Base-by-base conservation (phyloP, 495 filamentous ascomycete genomes). In the Chaetomium cochliodes region DNA sequence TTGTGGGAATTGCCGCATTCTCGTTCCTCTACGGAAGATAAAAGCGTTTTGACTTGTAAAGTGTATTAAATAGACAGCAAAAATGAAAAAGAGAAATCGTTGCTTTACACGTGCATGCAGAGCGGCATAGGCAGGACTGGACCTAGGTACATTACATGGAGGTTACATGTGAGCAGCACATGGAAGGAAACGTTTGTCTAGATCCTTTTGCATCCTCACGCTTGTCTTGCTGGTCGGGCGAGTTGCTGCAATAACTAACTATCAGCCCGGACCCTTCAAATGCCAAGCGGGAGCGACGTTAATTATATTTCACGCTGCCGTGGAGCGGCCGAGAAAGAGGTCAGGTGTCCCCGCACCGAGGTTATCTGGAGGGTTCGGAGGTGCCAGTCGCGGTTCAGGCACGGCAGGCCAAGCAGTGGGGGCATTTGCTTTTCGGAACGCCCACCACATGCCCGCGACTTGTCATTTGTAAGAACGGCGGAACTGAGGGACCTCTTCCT, bases 1-100 rank as follows among this genome's bases (percentile, higher is more conserved):
- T 23, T 41, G 33, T 18, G 33, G 44, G 54, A 15, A 54, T 28
- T 39, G 37, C 50, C 50, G 53, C 30, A 46, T 30, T 53, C 59
- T 56, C 25, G 33, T 57, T 57, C 33, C 49, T 66, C 30, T 60
- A 28, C 22, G 65, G 62, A 74, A 72, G 67, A 72, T 37, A 73
- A 75, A 76, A 72, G 66, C 53, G 64, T 58, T 60, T 51, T 62
- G 58, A 39, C 22, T 64, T 66, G 58, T 63, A 69, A 59, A 64
- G 42, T 71, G 68, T 73, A 71, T 62, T 62, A 65, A 70, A 71
- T 71, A 71, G 70, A 66, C 49, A 60, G 44, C 39, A 52, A 54
- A 58, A 58, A 60, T 51, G 53, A 70, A 64, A 64, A 63, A 70
- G 55, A 63, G 68, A 70, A 70, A 62, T 22, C 56, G 47, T 56